Evolutionary conservation across 1,139 yeast genomes (phyloP).

Genomic region (Nakaseomyces bracarensis): DNA sequence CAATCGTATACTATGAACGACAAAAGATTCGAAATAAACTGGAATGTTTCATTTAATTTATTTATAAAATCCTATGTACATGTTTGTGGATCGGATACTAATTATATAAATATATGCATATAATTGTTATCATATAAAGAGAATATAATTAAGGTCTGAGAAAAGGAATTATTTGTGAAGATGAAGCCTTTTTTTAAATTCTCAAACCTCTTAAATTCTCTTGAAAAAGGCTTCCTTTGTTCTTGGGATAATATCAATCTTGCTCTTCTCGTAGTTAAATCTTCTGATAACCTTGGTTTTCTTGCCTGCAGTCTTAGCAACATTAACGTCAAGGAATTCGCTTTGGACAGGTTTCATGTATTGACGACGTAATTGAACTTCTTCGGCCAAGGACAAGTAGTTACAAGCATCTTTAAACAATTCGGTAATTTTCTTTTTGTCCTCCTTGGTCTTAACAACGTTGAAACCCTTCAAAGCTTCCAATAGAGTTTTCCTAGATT

Average conservation of each 20-base stretch:
- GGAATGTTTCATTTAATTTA: no score
- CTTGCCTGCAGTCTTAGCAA: slow-evolving; percentile 32
- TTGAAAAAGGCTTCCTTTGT: slow-evolving; percentile 33
- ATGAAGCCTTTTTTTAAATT: no score
- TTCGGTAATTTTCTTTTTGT: slow-evolving; percentile 31
- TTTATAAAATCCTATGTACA: no score
- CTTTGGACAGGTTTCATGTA: slow-evolving; percentile 38
- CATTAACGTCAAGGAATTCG: slow-evolving; percentile 26
- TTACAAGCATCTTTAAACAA: slow-evolving; percentile 34
- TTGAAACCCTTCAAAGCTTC: slow-evolving; percentile 24
- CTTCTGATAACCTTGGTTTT: slow-evolving; percentile 37
- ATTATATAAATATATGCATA: no score
- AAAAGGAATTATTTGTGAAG: no score
- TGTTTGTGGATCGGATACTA: no score
- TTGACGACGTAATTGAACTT: slow-evolving; percentile 35
- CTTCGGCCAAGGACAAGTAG: slow-evolving; percentile 35
- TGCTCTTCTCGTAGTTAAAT: slow-evolving; percentile 43
- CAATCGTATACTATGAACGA: no score
- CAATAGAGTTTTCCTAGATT: slow-evolving; percentile 30
- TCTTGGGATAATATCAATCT: slow-evolving; percentile 37
- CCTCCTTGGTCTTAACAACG: slow-evolving; percentile 26
- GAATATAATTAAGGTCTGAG: no score
- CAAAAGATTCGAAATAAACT: no score
- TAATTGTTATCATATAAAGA: no score
- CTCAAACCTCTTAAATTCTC: slow-evolving; percentile 17